Conservation (phyloP, 352 stramenopile species). For the Blastocystis hominis region DNA sequence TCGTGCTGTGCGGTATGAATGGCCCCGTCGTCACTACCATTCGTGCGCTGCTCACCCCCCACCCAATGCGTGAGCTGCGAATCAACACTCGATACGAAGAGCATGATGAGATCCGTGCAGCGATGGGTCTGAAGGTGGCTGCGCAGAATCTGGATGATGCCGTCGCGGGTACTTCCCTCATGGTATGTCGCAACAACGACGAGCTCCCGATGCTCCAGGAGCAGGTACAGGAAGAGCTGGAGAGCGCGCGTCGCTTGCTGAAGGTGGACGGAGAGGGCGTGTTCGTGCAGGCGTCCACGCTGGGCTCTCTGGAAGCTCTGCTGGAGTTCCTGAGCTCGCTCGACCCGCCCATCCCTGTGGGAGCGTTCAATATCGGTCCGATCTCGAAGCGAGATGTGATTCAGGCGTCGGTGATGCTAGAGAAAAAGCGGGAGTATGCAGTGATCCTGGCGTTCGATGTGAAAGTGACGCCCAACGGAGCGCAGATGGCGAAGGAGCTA, state of each 20-base stretch:
- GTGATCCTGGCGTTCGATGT: slow-evolving; percentile 92
- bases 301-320: slow-evolving; percentile 92
- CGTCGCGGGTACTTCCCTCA: slow-evolving; percentile 89
- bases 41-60: slow-evolving; percentile 90
- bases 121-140: slow-evolving; percentile 97
- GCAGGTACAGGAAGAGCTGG: slow-evolving; percentile 62
- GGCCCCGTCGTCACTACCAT: slow-evolving; percentile 90
- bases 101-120: slow-evolving; percentile 89
- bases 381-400: slow-evolving; percentile 98
- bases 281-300: slow-evolving; percentile 93
- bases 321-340: slow-evolving; percentile 87
- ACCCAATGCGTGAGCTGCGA: slow-evolving; percentile 91
- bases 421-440: slow-evolving; percentile 88
- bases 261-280: slow-evolving; percentile 88
- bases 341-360: slow-evolving; percentile 72
- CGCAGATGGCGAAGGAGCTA: slow-evolving; percentile 65
- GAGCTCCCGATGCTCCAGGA: slow-evolving; percentile 94
- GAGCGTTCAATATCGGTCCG: slow-evolving; percentile 85
- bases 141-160: slow-evolving; percentile 87
- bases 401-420: slow-evolving; percentile 91
- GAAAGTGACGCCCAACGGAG: slow-evolving; percentile 84
- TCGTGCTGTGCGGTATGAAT: slow-evolving; percentile 93
- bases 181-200: slow-evolving; percentile 87
- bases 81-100: slow-evolving; percentile 81
- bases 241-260: slow-evolving; percentile 27